Base-by-base conservation (phyloP, 2,329 filamentous ascomycete species). In the Monosporascus sp. region DNA sequence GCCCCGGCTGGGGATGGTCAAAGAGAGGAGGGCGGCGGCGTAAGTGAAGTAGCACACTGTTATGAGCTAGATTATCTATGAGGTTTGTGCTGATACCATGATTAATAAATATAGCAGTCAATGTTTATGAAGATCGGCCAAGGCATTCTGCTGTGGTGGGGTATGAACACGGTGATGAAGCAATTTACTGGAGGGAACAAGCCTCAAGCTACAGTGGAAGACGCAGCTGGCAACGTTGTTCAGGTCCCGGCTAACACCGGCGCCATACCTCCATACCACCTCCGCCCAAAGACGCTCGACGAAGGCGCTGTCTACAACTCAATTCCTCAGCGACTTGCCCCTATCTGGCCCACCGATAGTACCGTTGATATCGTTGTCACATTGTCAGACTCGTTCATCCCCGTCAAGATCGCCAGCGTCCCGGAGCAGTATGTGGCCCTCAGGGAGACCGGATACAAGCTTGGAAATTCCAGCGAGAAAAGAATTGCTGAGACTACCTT, bases 281-380 rank as follows among this genome's bases (percentile, higher is more conserved):
- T 85, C 55, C 82, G 88, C 49, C 85, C 88, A n/a, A 70, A 76
- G 55, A 67, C 70, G 54, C 73, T 85, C 65, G 69, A 84, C 71
- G 77, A 83, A 55, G 83, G 81, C 60, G 85, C 84, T 22, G 72
- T 77, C 49, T 87, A 85, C 68, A 88, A 79, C 62, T 69, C 72
- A 1, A 72, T 90, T 18, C 90, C 91, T 1, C 79, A 85, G 59
- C 80, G 79, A 52, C 78, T 97, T 56, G 88, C 88, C 38, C 92
- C 94, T 22, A 90, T 97, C 65, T 99, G 94, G 94, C 84, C 89
- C 2, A 75, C 81, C 47, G 84, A 94, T 67, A 89, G 84, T 63
- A 75, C 82, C 55, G 72, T 99, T 60, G 94, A 99, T 70, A 83
- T 99, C 62, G 78, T 83, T 60, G 82, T 99, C 66, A 94, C 93